Evolutionary conservation across 305 asterid genomes (phyloP), one percentile per base, ranked within the genome.

Genomic region (Fraxinus albicans): DNA sequence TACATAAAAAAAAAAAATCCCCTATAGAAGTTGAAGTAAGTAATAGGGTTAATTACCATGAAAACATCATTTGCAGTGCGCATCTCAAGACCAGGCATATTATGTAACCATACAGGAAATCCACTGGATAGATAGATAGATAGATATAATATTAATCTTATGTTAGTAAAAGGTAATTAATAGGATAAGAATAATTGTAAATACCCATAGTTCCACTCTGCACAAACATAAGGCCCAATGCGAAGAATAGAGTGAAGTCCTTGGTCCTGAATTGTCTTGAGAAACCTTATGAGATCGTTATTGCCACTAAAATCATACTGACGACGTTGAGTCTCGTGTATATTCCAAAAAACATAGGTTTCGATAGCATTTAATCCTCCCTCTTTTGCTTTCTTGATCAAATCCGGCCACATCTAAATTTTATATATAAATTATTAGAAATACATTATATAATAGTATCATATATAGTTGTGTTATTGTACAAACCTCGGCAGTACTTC

Each of bases 221-320:
- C 98, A 76, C 98, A 94, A 81, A 86, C 93, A 72, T 94, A 94
- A 0, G 98, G 98, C 23, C 98, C 98, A 78, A 94, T 93, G 4
- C 98, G 92, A 73, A 94, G 93, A 67, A 94, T 86, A 13, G 89
- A 86, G n/a, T 84, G 90, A 29, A 94, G 95, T 1, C 96, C 98
- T 47, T 82, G 88, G 5, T 87, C 83, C 44, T 87, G 92, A 42
- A 93, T 69, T 0, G 93, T 88, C 79, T 94, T 90, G 12, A 94
- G 47, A 75, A 94, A 94, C 85, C 91, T 90, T 25, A 93, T 67
- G 1, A 94, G 87, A 84, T 93, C 97, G 79, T 86, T 74, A 77
- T 91, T 93, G 0, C 97, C 97, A 10, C 29, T 36, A 77, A 94
- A 94, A 88, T 94, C 90, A 17, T 93, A 94, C 40, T 90, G 84